Evolutionary conservation across 1,139 yeast species (phyloP).

Genomic region (Blastobotrys petasosporus): DNA sequence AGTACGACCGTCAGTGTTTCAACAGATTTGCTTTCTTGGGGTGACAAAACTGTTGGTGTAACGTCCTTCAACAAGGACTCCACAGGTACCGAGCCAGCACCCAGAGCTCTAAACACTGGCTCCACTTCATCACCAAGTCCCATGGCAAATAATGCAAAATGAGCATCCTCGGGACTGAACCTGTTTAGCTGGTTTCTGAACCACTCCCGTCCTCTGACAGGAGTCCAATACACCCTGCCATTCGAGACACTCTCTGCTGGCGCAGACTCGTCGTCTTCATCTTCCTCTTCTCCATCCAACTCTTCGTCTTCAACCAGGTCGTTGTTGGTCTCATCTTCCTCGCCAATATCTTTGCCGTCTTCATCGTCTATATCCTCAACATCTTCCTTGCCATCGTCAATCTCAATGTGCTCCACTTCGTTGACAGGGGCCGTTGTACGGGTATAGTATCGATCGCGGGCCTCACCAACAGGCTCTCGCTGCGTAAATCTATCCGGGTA

Average conservation of each 20-base stretch:
- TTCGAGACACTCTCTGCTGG: background rate
- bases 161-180: too few relatives aligned
- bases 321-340: constrained; percentile 1
- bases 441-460: background rate
- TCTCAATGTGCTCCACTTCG: background rate
- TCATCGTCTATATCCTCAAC: constrained; percentile 1
- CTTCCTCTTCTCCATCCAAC: background rate
- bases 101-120: too few relatives aligned
- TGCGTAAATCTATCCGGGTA: background rate
- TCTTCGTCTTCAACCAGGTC: background rate
- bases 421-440: background rate
- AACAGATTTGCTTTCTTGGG: too few relatives aligned
- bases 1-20: too few relatives aligned
- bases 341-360: background rate
- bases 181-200: too few relatives aligned
- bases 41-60: too few relatives aligned
- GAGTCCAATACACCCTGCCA: too few relatives aligned
- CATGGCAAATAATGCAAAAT: too few relatives aligned
- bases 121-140: too few relatives aligned
- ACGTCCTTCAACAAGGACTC: too few relatives aligned
- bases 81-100: too few relatives aligned
- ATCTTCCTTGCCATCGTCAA: constrained; percentile 1
- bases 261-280: background rate
- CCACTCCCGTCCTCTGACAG: too few relatives aligned
- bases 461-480: background rate